Evolutionary conservation across 2,329 filamentous ascomycete species (phyloP).

Genomic region (Geosmithia morbida): DNA sequence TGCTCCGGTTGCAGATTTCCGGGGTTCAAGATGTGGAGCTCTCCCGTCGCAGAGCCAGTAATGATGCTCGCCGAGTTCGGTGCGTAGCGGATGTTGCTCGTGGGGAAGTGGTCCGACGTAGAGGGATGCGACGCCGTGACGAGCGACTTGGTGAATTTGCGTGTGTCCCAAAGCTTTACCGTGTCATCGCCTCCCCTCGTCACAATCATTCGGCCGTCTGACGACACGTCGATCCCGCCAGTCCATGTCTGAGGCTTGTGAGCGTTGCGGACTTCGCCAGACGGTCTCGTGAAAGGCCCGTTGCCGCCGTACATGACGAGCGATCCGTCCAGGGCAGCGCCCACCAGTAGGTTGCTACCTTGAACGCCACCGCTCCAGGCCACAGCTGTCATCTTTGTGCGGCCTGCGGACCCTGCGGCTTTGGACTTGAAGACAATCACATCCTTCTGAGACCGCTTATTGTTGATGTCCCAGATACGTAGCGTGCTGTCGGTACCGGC

Average conservation of each 20-base stretch:
- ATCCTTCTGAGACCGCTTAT: conserved; percentile 78
- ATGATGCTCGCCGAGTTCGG: conserved; percentile 74
- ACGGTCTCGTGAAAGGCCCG: conserved; percentile 69
- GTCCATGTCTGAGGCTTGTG: conserved; percentile 81
- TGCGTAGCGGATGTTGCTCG: conserved; percentile 79
- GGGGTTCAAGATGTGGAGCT: conserved; percentile 86
- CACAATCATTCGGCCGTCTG: conserved; percentile 79
- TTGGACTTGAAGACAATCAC: conserved; percentile 93
- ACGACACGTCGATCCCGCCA: conserved; percentile 77
- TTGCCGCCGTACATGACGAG: conserved; percentile 87
- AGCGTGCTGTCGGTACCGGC: conserved; percentile 91
- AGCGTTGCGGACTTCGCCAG: conserved; percentile 71
- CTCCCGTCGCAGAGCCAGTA: conserved; percentile 72
- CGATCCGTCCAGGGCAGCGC: conserved; percentile 76
- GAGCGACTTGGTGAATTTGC: conserved; percentile 86
- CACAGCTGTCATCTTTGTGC: conserved; percentile 87
- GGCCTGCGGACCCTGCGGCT: conserved; percentile 73
- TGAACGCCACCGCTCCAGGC: conserved; percentile 68
- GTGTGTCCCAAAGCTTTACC: conserved; percentile 93
- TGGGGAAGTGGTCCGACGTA: conserved; percentile 70
- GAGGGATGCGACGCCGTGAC: conserved; percentile 67
- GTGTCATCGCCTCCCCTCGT: conserved; percentile 82
- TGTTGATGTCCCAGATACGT: conserved; percentile 93
- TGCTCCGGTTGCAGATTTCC: conserved; percentile 77
- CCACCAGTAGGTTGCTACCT: conserved; percentile 67